These are phyloP conservation scores for Nicotiana otophora DNA, from an alignment of 257 asterid species.

Conservation along the genomic window DNA sequence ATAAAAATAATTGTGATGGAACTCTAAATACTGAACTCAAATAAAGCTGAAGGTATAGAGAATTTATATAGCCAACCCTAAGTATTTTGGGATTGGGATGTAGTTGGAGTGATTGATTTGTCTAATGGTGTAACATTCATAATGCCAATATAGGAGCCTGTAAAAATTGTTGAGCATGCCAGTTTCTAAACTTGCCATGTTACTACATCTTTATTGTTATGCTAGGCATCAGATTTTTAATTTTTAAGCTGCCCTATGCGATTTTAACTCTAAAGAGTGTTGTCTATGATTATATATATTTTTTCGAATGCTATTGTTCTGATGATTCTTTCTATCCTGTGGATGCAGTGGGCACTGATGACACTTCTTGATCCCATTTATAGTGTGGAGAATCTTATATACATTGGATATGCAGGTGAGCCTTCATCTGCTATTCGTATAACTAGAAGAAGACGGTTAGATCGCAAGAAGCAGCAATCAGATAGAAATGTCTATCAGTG, in stretches of 20 bases:
- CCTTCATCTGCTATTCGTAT: constrained; percentile 73
- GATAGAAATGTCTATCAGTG: constrained; percentile 82
- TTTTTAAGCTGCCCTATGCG: neutral
- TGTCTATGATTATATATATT: neutral
- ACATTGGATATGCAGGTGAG: constrained; percentile 87
- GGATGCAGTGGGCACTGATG: constrained; percentile 91
- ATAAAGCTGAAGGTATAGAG: neutral
- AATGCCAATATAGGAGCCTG: neutral
- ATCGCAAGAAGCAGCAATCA: constrained; percentile 84
- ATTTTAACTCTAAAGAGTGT: neutral
- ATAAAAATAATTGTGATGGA: neutral
- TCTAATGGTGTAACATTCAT: neutral
- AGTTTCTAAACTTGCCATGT: neutral
- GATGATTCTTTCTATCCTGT: neutral
- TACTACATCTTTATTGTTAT: neutral
- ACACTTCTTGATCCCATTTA: constrained; percentile 83
- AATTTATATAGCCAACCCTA: neutral
- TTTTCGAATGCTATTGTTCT: neutral
- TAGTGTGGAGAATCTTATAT: constrained; percentile 76
- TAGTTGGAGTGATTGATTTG: neutral
- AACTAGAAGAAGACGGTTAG: constrained; percentile 81
- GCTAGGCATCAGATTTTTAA: neutral
- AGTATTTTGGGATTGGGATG: neutral
- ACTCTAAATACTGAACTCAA: neutral
- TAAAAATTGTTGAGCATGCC: neutral